phyloP scores from a whole-genome alignment of 192 early-diverging fungal genomes.

The Phlyctochytrium arcticum region DNA sequence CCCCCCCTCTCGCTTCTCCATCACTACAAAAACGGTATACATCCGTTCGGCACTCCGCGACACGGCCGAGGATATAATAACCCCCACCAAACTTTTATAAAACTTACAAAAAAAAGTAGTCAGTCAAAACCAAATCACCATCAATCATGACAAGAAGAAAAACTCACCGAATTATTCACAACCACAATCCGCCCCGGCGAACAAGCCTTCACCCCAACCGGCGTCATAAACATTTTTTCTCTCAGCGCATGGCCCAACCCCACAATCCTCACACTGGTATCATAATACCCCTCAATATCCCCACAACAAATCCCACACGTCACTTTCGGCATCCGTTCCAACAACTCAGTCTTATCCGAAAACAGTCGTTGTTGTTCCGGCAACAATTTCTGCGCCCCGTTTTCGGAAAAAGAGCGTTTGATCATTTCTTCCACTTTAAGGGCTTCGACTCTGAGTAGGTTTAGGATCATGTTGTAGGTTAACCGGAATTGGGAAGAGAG shows the following conservation, averaged over 20 bases:
- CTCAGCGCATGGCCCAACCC: slow-evolving; percentile 51
- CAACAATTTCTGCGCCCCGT: slow-evolving; percentile 75
- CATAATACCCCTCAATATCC: slow-evolving; percentile 74
- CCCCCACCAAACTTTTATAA: slow-evolving; percentile 63
- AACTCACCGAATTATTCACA: slow-evolving; percentile 59
- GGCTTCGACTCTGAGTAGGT: slow-evolving; percentile 89
- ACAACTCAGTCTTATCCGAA: slow-evolving; percentile 51
- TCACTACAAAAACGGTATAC: slow-evolving; percentile 30
- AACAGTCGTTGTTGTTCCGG: slow-evolving; percentile 71
- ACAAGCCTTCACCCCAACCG: slow-evolving; percentile 61
- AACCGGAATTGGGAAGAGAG: slow-evolving; percentile 93
- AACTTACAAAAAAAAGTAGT: slow-evolving; percentile 42
- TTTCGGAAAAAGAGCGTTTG: slow-evolving; percentile 94
- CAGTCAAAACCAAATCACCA: too few species aligned
- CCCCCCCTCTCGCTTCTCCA: slow-evolving; percentile 13
- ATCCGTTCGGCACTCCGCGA: slow-evolving; percentile 7
- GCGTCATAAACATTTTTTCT: slow-evolving; percentile 51
- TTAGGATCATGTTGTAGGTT: slow-evolving; percentile 98
- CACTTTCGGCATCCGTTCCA: slow-evolving; percentile 59
- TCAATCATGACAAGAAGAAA: neutral
- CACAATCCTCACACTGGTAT: slow-evolving; percentile 52
- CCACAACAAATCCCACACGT: slow-evolving; percentile 75
- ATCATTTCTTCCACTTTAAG: slow-evolving; percentile 98
- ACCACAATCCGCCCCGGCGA: slow-evolving; percentile 72
- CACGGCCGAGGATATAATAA: slow-evolving; percentile 49